A percentile compares a stretch with the other conserved stretches of the same genome.
phyloP scores from a whole-genome alignment of 1,284 basidiomycete genomes.

The Cryptococcus maquisensis region DNA sequence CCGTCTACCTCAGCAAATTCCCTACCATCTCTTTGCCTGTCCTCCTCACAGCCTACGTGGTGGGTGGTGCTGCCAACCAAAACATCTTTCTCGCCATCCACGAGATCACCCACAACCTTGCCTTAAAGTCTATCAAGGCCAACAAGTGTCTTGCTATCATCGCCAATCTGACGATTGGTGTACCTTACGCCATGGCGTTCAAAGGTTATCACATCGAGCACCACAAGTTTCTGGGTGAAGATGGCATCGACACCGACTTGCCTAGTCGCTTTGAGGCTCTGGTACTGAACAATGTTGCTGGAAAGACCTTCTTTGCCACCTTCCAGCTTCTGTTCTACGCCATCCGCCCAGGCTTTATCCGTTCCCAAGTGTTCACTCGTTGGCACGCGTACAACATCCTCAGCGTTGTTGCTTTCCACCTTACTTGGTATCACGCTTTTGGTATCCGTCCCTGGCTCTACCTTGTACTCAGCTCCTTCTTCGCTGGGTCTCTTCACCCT shows the following conservation, averaged over 20 bases:
- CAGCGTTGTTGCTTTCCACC: constrained; percentile 69
- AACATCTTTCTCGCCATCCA: constrained; percentile 97
- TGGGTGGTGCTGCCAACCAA: constrained; percentile 94
- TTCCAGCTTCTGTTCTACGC: constrained; percentile 99
- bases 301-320: constrained; percentile 96
- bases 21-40: constrained; percentile 68
- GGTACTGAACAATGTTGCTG: constrained; percentile 87
- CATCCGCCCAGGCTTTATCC: constrained; percentile 89
- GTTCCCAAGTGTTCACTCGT: constrained; percentile 69
- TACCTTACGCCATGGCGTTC: constrained; percentile 94
- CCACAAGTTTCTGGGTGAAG: constrained; percentile 91
- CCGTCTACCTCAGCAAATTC: constrained; percentile 63
- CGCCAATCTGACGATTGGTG: constrained; percentile 86
- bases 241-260: constrained; percentile 88
- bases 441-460: constrained; percentile 72
- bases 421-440: constrained; percentile 59
- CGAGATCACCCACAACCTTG: constrained; percentile 97
- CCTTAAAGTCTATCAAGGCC: constrained; percentile 74
- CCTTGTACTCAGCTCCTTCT: constrained; percentile 82
- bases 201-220: constrained; percentile 97
- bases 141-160: constrained; percentile 87
- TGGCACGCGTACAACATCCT: constrained; percentile 82
- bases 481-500: constrained; percentile 91
- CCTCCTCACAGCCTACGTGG: constrained; percentile 70
- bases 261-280: constrained; percentile 81